Conservation (phyloP, 495 filamentous ascomycete genomes). For the Penicillium simplicissimum region DNA sequence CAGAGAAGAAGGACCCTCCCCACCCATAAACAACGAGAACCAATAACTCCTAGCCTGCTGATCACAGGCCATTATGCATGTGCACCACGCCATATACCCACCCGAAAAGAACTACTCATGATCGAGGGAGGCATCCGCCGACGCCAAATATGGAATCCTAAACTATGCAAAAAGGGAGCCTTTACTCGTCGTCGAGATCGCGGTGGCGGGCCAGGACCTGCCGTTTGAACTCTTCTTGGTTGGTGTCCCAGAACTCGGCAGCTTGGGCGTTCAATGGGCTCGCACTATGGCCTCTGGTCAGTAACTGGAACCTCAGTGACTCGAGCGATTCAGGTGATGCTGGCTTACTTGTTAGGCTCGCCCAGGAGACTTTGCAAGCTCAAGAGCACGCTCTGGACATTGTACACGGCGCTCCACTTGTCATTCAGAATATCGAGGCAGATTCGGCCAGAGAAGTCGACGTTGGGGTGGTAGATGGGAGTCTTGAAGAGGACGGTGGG, state of each 20-base stretch:
- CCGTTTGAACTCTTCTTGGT: slow-evolving; percentile 83
- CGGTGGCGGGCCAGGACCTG: slow-evolving; percentile 65
- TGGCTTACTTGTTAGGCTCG: slow-evolving; percentile 91
- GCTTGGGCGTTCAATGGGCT: slow-evolving; percentile 96
- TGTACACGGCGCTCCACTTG: slow-evolving; percentile 96
- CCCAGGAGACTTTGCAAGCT: slow-evolving; percentile 94
- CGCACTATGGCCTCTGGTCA: slow-evolving; percentile 56
- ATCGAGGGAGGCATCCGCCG: slow-evolving; percentile 10
- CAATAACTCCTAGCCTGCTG: slow-evolving; percentile 34
- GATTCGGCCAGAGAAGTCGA: slow-evolving; percentile 89
- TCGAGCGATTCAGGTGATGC: background rate
- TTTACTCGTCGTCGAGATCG: slow-evolving; percentile 58
- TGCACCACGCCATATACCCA: slow-evolving; percentile 11
- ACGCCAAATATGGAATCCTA: slow-evolving; percentile 25
- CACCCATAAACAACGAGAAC: slow-evolving; percentile 15
- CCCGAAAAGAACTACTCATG: slow-evolving; percentile 1
- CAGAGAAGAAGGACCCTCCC: slow-evolving; percentile 4
- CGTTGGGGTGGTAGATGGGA: slow-evolving; percentile 91
- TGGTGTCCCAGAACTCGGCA: slow-evolving; percentile 91
- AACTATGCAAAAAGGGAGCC: slow-evolving; percentile 6
- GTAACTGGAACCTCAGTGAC: background rate
- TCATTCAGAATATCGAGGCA: slow-evolving; percentile 98
- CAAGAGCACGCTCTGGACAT: slow-evolving; percentile 87
- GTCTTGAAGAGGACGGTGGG: slow-evolving; percentile 93
- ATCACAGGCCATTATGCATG: slow-evolving; percentile 33